Evolutionary conservation across 2,329 filamentous ascomycete genomes (phyloP).

Genomic region (Trichoderma aggressivum): DNA sequence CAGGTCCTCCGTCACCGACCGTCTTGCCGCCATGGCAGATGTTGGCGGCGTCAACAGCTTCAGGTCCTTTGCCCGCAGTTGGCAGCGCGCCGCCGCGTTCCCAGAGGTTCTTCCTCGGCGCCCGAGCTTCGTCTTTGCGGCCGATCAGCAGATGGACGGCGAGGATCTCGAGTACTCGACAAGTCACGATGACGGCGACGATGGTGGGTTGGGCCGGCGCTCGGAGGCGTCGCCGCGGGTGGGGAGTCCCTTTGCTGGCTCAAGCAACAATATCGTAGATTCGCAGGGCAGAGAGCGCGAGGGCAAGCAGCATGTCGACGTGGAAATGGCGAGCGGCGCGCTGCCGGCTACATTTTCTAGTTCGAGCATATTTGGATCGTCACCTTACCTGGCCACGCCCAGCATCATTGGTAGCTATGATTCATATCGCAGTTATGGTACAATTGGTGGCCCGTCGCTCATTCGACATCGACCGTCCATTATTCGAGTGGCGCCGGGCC

Average conservation of each 20-base stretch:
- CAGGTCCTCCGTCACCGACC: slow-evolving; percentile 58
- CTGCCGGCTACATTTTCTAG: slow-evolving; percentile 30
- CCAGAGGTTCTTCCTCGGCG: slow-evolving; percentile 80
- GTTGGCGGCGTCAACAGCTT: slow-evolving; percentile 91
- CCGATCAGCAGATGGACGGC: slow-evolving; percentile 42
- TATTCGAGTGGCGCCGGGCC: slow-evolving; percentile 33
- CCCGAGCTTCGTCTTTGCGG: slow-evolving; percentile 66
- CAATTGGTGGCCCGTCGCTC: slow-evolving; percentile 36
- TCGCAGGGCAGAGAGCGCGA: slow-evolving; percentile 42
- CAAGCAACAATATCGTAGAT: slow-evolving; percentile 24
- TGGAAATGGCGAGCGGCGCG: slow-evolving; percentile 38
- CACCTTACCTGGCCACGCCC: slow-evolving; percentile 62
- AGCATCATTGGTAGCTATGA: slow-evolving; percentile 71
- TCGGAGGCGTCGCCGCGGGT: slow-evolving; percentile 39
- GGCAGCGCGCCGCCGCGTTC: slow-evolving; percentile 87
- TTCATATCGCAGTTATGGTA: slow-evolving; percentile 55
- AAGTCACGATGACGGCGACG: slow-evolving; percentile 38
- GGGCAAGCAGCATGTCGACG: slow-evolving; percentile 43
- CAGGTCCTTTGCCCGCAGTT: slow-evolving; percentile 87
- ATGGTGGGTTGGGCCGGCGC: slow-evolving; percentile 49
- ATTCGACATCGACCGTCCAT: slow-evolving; percentile 45
- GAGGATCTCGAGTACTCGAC: slow-evolving; percentile 41
- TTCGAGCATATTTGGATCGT: slow-evolving; percentile 52
- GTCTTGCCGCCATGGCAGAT: slow-evolving; percentile 58
- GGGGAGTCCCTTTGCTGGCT: slow-evolving; percentile 23